Conservation (phyloP, 2,329 filamentous ascomycete species). For the Fusarium annulatum region DNA sequence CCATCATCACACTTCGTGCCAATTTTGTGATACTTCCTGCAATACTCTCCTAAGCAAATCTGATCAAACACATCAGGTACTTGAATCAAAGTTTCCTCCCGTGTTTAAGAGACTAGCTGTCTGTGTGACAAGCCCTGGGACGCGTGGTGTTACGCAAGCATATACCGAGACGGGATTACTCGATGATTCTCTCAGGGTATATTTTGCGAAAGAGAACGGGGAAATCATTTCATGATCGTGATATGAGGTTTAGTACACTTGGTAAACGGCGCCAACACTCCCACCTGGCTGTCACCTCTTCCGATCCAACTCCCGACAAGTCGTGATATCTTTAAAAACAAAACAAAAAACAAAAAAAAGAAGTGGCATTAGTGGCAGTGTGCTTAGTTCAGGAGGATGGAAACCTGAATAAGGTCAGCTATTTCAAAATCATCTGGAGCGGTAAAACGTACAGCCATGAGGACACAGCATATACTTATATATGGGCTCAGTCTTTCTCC, state of each 20-base stretch:
- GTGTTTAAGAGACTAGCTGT: slow-evolving; percentile 3
- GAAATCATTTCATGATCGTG: slow-evolving; percentile 22
- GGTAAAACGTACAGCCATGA: slow-evolving; percentile 81
- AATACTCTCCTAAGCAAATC: background rate
- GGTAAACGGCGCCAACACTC: slow-evolving; percentile 16
- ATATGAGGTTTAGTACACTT: slow-evolving; percentile 19
- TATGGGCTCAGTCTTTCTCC: slow-evolving; percentile 95
- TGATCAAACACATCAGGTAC: background rate
- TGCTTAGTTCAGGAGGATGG: slow-evolving; percentile 53
- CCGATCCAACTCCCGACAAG: slow-evolving; percentile 32
- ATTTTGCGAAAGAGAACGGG: slow-evolving; percentile 5
- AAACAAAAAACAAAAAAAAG: slow-evolving; percentile 29
- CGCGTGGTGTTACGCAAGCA: slow-evolving; percentile 24
- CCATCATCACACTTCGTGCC: background rate
- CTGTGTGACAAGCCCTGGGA: background rate
- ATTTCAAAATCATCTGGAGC: background rate
- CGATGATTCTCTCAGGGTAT: background rate
- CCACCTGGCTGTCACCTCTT: slow-evolving; percentile 3
- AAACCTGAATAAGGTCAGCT: slow-evolving; percentile 43
- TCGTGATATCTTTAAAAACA: slow-evolving; percentile 37
- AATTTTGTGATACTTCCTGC: slow-evolving; percentile 1
- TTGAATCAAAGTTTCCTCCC: background rate
- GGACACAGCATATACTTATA: slow-evolving; percentile 90
- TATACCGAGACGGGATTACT: slow-evolving; percentile 1
- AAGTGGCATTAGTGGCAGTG: slow-evolving; percentile 12